Evolutionary conservation across 2,329 filamentous ascomycete genomes (phyloP), one percentile per base, ranked within the genome.

Genomic region (Aspergillus alliaceus): DNA sequence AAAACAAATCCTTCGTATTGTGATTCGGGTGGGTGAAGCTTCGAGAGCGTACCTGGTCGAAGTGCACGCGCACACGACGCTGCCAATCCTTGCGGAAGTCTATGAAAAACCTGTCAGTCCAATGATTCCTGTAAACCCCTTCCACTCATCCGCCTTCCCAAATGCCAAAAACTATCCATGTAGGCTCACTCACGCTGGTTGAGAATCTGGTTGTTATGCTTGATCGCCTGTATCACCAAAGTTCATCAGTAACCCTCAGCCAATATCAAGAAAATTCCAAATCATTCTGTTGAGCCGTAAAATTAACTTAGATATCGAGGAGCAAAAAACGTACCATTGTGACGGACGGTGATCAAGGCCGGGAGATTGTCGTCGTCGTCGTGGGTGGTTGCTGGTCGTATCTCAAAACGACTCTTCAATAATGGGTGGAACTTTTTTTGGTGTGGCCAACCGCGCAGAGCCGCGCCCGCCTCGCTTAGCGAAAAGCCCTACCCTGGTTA

Each of bases 31-130:
- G 35, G 32, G 34, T 27, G 51, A 46, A 37, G 35, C 55, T 57
- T 60, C 60, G 76, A 80, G 74, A 79, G 78, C 81, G 81, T 93
- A 96, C 93, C 92, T 98, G 95, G 86, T 99, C 92, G 85, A 99
- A 99, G 87, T 99, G 95, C 82, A 91, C 90, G 84, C 92, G 91
- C 79, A 99, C 95, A 84, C 93, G 91, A 84, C 92, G 91, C 84
- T 98, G 93, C 95, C 95, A 99, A 87, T 99, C 93, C 91, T 96
- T 97, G 84, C 91, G 93, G 91, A 96, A 96, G 80, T 97, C 90
- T 95, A 69, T 40, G 53, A 57, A 62, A 60, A 69, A 65, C 35
- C 46, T 44, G 64, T 74, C 65, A 75, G 67, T 58, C 53, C 58
- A 66, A 46, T 46, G 48, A 56, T 56, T 56, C 40, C 15, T 57